Evolutionary conservation across 176 grass and related monocot species (phyloP).

Genomic region (Alloteropsis semialata): DNA sequence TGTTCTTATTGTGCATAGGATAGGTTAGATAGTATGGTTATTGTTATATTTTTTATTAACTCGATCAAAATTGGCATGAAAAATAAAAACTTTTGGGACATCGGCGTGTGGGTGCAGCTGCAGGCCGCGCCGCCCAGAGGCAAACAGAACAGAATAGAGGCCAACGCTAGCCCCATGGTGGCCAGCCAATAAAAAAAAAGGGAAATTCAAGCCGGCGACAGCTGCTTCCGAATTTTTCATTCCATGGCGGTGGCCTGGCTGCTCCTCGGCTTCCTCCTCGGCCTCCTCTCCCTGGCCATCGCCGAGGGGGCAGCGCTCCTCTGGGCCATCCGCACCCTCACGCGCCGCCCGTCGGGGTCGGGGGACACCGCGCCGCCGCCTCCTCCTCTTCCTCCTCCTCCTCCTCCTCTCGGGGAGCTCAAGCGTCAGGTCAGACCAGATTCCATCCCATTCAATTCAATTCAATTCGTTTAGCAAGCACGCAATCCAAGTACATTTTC

Average conservation of each 20-base stretch:
- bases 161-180: too few relatives aligned
- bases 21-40: too few relatives aligned
- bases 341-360: neutral
- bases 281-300: slow-evolving; percentile 29
- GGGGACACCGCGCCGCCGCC: neutral
- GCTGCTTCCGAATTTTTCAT: neutral
- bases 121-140: too few relatives aligned
- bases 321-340: slow-evolving; percentile 17
- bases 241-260: neutral
- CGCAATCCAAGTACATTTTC: neutral
- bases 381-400: neutral
- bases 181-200: too few relatives aligned
- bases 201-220: too few relatives aligned
- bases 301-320: slow-evolving; percentile 32
- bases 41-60: too few relatives aligned
- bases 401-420: neutral
- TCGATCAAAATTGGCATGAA: too few relatives aligned
- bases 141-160: too few relatives aligned
- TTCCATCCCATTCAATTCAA: neutral
- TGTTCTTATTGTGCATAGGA: too few relatives aligned
- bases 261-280: slow-evolving; percentile 29
- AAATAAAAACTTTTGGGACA: too few relatives aligned
- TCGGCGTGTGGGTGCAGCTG: too few relatives aligned
- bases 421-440: neutral
- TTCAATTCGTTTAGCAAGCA: neutral